These are phyloP conservation scores for Lasiosphaeris hirsuta DNA, from an alignment of 495 filamentous ascomycete species.

Conservation along the genomic window DNA sequence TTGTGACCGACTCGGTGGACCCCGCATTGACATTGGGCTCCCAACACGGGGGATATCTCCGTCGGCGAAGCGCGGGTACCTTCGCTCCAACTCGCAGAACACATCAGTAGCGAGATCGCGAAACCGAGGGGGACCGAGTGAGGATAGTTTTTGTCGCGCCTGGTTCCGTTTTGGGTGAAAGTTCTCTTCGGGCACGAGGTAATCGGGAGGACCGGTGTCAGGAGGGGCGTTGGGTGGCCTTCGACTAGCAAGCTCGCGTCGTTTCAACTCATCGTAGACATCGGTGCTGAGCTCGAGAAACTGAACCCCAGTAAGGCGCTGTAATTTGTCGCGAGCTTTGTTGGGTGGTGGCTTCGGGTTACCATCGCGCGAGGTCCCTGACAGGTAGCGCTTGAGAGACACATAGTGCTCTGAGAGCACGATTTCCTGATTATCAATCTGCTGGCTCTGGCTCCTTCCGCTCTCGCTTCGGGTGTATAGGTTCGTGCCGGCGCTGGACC, in stretches of 20 bases:
- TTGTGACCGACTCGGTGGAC: constrained; percentile 51
- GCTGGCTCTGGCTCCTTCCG: constrained; percentile 47
- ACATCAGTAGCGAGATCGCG: constrained; percentile 92
- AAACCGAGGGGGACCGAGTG: constrained; percentile 78
- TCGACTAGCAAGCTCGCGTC: constrained; percentile 62
- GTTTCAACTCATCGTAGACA: constrained; percentile 91
- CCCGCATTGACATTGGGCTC: constrained; percentile 62
- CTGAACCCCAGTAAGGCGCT: constrained; percentile 82
- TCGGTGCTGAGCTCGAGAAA: constrained; percentile 97
- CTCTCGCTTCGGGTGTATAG: constrained; percentile 63
- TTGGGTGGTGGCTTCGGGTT: constrained; percentile 71
- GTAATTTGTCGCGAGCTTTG: constrained; percentile 86
- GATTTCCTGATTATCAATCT: constrained; percentile 47
- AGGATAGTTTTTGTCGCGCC: constrained; percentile 88
- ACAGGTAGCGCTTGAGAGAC: constrained; percentile 73
- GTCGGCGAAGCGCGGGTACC: constrained; percentile 77
- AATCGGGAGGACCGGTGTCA: constrained; percentile 55
- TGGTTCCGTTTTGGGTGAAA: constrained; percentile 98
- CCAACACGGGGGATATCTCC: constrained; percentile 63
- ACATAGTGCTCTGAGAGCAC: constrained; percentile 75
- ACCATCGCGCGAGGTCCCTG: constrained; percentile 67
- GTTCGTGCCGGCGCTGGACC: constrained; percentile 68
- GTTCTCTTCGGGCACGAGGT: constrained; percentile 72
- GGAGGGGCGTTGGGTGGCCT: constrained; percentile 55
- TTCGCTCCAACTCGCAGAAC: constrained; percentile 86